Evolutionary conservation across 2,329 filamentous ascomycete genomes (phyloP), one percentile per base, ranked within the genome.

Genomic region (Fusarium luffae): DNA sequence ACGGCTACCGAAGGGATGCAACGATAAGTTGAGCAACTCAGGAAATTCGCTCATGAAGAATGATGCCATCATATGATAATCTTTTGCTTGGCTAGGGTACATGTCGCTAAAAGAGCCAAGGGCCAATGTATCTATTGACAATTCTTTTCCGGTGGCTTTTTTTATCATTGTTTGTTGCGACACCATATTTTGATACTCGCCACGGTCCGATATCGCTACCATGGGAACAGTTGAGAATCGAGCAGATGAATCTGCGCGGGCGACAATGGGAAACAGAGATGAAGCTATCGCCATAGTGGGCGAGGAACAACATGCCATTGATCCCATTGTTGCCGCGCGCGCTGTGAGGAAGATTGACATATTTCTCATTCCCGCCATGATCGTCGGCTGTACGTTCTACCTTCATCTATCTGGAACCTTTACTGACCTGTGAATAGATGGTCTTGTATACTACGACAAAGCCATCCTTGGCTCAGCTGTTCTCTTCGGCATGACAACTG

Each of bases 401-500:
- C 19, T 3, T 3, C 6, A n/a, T 23, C 25, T 13, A 4, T 23
- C 5, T 4, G 2, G 7, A 21, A 7, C 4, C 4, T 8, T 21
- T 5, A 16, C 19, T 52, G 21, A 46, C 12, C 10, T 2, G 16
- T 42, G 18, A 88, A 16, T 7, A 81, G 79, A 82, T 57, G 81
- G 80, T 44, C 75, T 82, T 25, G 80, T 82, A 5, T 83, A 83
- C 73, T 83, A 83, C 62, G 81, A 82, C 76, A 82, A 90, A 82
- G 91, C 92, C 10, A 93, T 94, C 66, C 83, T 94, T 4, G 92
- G 92, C 19, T 89, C 88, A 25, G 91, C 92, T 1, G 88, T 86
- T 2, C 85, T 94, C 14, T 93, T 94, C 75, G 92, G 92, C 68
- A 93, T 94, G 91, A 93, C 90, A 1, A 81, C 82, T 5, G 91